Evolutionary conservation across 2,329 filamentous ascomycete species (phyloP).

Genomic region (Leptographium galeiforme): DNA sequence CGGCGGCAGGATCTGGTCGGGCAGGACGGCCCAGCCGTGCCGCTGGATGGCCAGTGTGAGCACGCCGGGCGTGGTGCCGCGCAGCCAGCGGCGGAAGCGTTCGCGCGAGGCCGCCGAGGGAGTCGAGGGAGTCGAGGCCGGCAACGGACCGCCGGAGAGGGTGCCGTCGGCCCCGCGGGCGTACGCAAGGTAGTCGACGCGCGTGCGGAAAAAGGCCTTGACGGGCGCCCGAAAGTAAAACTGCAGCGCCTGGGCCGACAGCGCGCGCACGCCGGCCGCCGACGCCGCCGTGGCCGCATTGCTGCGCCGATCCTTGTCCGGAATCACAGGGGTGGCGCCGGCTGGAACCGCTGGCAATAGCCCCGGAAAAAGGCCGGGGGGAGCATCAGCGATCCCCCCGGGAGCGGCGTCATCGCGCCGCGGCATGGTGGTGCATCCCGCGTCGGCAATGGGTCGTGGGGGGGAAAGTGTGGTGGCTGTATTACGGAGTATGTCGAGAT

Average conservation of each 20-base stretch:
- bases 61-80: conserved; percentile 56
- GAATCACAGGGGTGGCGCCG: conserved; percentile 15
- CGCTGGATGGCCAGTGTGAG: conserved; percentile 52
- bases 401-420: conserved; percentile 7
- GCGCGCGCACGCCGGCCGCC: conserved; percentile 68
- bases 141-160: too few relatives aligned
- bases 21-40: conserved; percentile 63
- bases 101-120: conserved; percentile 14
- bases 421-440: conserved; percentile 9
- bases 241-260: conserved; percentile 70
- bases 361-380: conserved; percentile 14
- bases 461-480: background rate
- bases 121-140: conserved; percentile 14
- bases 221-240: conserved; percentile 89
- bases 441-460: background rate
- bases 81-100: conserved; percentile 35
- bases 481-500: too few relatives aligned
- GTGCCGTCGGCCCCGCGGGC: conserved; percentile 29
- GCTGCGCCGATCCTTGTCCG: conserved; percentile 34
- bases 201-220: conserved; percentile 82
- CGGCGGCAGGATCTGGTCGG: conserved; percentile 64
- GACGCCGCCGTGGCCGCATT: conserved; percentile 60
- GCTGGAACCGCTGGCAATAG: conserved; percentile 32
- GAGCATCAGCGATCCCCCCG: background rate
- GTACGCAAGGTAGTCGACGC: conserved; percentile 68